Percentiles rank a stretch among this genome's conserved stretches.
Conservation (phyloP, 768 basidiomycete species). For the Tulasnella sp. region DNA sequence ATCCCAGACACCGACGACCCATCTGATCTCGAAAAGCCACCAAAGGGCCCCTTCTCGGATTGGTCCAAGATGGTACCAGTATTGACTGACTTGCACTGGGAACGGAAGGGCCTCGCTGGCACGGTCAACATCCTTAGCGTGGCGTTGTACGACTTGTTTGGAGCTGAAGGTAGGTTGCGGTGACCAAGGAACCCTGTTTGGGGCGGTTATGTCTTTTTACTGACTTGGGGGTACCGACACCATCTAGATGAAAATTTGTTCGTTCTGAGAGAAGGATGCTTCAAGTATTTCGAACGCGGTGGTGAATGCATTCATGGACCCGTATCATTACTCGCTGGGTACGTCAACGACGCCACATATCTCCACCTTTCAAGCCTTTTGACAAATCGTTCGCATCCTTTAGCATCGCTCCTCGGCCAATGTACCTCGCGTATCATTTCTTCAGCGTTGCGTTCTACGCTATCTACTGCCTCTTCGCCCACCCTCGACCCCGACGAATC, state of each 20-base stretch:
- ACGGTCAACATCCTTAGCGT: slow-evolving; percentile 92
- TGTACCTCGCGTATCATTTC: slow-evolving; percentile 83
- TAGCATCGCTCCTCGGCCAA: slow-evolving; percentile 76
- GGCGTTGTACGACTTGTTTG: slow-evolving; percentile 91
- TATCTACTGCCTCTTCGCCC: slow-evolving; percentile 83
- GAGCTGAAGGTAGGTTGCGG: slow-evolving; percentile 72
- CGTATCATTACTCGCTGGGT: slow-evolving; percentile 87
- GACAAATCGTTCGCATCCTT: background rate
- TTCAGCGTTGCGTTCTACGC: slow-evolving; percentile 94
- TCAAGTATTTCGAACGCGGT: slow-evolving; percentile 94
- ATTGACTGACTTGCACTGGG: slow-evolving; percentile 78
- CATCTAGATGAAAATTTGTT: slow-evolving; percentile 24
- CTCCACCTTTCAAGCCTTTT: background rate
- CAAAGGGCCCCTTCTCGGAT: slow-evolving; percentile 29
- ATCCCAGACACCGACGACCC: slow-evolving; percentile 25
- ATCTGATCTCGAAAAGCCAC: slow-evolving; percentile 32
- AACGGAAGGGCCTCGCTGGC: slow-evolving; percentile 74
- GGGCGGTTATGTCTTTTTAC: background rate
- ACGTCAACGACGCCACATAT: slow-evolving; percentile 33
- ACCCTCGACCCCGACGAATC: slow-evolving; percentile 39
- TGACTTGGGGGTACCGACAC: background rate
- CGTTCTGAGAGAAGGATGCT: slow-evolving; percentile 59
- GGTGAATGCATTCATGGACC: slow-evolving; percentile 86
- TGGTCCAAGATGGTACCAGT: slow-evolving; percentile 41
- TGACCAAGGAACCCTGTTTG: too few relatives aligned